These are phyloP conservation scores for Escallonia rubra DNA, from an alignment of 129 eudicot species.

Conservation along the genomic window DNA sequence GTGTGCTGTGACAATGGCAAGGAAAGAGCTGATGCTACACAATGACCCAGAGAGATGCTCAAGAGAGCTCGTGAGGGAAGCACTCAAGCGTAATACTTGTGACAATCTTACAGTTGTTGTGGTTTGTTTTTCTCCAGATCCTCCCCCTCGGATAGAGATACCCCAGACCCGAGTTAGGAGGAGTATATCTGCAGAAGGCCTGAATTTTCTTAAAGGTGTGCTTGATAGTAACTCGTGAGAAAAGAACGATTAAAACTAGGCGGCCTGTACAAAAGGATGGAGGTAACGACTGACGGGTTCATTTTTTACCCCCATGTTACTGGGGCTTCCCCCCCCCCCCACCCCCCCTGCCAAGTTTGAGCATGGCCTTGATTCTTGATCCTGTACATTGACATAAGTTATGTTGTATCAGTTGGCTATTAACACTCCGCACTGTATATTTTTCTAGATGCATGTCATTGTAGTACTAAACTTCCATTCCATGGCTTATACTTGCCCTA, in stretches of 20 bases:
- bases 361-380: background rate
- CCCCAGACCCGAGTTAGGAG: slow-evolving; percentile 44
- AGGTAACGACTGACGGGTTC: slow-evolving; percentile 1
- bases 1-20: slow-evolving; percentile 66
- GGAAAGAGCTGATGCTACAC: slow-evolving; percentile 76
- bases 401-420: slow-evolving; percentile 1
- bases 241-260: background rate
- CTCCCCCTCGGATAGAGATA: slow-evolving; percentile 78
- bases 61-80: slow-evolving; percentile 76
- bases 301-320: background rate
- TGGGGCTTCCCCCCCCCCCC: background rate
- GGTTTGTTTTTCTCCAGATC: slow-evolving; percentile 70
- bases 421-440: background rate
- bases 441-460: background rate
- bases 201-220: slow-evolving; percentile 61
- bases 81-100: slow-evolving; percentile 61
- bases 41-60: slow-evolving; percentile 84
- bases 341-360: background rate
- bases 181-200: slow-evolving; percentile 78
- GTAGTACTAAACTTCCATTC: background rate
- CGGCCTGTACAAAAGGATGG: background rate
- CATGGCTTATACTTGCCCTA: too few species aligned
- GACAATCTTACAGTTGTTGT: slow-evolving; percentile 77
- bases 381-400: slow-evolving; percentile 8
- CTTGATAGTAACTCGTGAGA: slow-evolving; percentile 40